Evolutionary conservation across 306 rosid genomes (phyloP), one percentile per base, ranked within the genome.

Genomic region (Delonix regia): DNA sequence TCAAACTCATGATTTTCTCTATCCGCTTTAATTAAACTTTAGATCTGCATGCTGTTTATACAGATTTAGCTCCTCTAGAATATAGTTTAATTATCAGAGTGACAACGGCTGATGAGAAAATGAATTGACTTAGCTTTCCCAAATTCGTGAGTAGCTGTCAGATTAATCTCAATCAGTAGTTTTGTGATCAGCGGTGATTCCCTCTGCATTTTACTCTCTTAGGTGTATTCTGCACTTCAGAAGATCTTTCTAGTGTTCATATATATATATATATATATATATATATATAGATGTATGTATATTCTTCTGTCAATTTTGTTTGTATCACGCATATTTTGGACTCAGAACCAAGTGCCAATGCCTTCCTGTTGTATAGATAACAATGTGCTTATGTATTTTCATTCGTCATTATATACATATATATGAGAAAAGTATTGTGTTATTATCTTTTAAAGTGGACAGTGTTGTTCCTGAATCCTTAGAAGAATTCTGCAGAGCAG

Each of bases 281-380:
- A n/a, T n/a, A n/a, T n/a, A n/a, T n/a, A n/a, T n/a, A n/a, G n/a
- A n/a, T n/a, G n/a, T n/a, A n/a, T n/a, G n/a, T n/a, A n/a, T n/a
- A n/a, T n/a, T 33, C 62, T 30, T 65, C 27, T n/a, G 2, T 56
- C 38, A 64, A 6, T 74, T 74, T 55, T 64, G 78, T 51, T 63
- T 49, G 34, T 24, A 48, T 5, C 65, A 27, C 0, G 2, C 45
- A 8, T 70, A 19, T 10, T 4, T 30, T 36, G 7, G 6, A 14
- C 49, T 24, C 27, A 27, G 21, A 41, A 67, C n/a, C 71, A 44
- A 22, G 21, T 57, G 30, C 39, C 22, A 36, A 62, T 36, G 15
- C 14, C 9, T 14, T 51, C 39, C 7, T 65, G 30, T 74, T 80
- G 84, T 66, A 65, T 47, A 53, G 74, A 47, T 73, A 28, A 53